These are phyloP conservation scores for Selenicereus undatus DNA, from an alignment of 148 eudicot species.

Conservation along the genomic window DNA sequence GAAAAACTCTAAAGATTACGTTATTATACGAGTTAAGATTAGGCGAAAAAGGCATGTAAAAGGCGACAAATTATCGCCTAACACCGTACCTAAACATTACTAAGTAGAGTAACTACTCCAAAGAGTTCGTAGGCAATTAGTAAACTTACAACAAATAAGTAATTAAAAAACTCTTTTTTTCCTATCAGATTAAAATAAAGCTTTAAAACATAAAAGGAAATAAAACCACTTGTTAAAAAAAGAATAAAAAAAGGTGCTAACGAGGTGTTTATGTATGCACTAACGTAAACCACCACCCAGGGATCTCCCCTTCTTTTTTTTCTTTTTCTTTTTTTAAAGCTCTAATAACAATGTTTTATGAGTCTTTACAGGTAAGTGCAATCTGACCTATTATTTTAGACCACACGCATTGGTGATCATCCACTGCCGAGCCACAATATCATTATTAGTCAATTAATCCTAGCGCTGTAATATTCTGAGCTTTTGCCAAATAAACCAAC, in stretches of 20 bases:
- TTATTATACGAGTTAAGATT: too few relatives aligned
- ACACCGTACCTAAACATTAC: too few relatives aligned
- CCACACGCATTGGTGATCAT: background rate
- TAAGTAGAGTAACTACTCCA: too few relatives aligned
- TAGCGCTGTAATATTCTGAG: slow-evolving; percentile 3
- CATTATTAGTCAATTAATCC: background rate
- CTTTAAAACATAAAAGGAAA: too few relatives aligned
- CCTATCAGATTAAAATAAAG: background rate
- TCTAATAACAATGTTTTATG: slow-evolving; percentile 16
- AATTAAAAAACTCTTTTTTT: too few relatives aligned
- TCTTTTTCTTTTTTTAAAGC: too few relatives aligned
- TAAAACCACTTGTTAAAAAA: background rate
- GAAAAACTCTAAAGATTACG: too few relatives aligned
- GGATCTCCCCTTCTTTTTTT: too few relatives aligned
- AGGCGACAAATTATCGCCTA: too few relatives aligned
- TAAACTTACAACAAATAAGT: background rate
- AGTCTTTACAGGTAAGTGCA: slow-evolving; percentile 3
- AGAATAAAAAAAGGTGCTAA: background rate
- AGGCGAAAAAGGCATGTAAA: too few relatives aligned
- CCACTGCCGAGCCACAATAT: slow-evolving; percentile 11
- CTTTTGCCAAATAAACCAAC: background rate
- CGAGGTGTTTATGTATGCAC: background rate
- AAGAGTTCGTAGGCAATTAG: background rate
- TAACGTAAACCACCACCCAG: slow-evolving; percentile 1
- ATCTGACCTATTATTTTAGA: slow-evolving; percentile 17